Percentiles rank a stretch among this genome's conserved stretches.
Conservation (phyloP, 257 asterid genomes). For the Solanum stenotomum region DNA sequence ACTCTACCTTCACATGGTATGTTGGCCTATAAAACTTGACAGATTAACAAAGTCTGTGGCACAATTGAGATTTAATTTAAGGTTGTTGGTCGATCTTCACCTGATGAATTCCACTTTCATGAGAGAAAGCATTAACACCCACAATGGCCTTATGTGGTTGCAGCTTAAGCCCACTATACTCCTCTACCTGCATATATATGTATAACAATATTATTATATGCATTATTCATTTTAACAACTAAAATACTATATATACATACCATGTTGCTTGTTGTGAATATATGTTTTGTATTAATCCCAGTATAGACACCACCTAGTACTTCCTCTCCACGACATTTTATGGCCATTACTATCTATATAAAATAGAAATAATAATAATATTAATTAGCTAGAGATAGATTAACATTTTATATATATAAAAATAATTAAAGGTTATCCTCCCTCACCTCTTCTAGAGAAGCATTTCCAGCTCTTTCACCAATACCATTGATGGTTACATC, state of each 20-base stretch:
- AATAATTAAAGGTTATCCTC: background rate
- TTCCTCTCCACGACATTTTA: constrained; percentile 81
- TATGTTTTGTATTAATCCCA: constrained; percentile 66
- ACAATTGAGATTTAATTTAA: no score
- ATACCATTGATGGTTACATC: constrained; percentile 92
- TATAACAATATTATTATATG: no score
- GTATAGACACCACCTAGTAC: constrained; percentile 57
- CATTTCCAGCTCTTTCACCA: constrained; percentile 98
- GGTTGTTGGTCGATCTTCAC: constrained; percentile 1
- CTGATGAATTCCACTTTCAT: constrained; percentile 98
- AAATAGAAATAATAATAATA: no score
- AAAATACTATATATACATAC: constrained; percentile 7
- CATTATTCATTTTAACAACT: background rate
- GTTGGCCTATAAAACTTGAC: no score
- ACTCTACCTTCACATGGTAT: no score
- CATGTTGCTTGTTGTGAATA: constrained; percentile 84
- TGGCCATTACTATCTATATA: constrained; percentile 66
- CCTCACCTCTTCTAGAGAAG: constrained; percentile 69
- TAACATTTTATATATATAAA: no score
- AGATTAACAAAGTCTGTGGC: no score
- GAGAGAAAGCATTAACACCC: constrained; percentile 95
- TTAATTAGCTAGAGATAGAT: no score
- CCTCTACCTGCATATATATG: constrained; percentile 59
- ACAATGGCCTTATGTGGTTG: constrained; percentile 97
- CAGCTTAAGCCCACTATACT: constrained; percentile 73